Evolutionary conservation across 2,329 filamentous ascomycete genomes (phyloP).

Genomic region (Arthrobotrys sinensis): DNA sequence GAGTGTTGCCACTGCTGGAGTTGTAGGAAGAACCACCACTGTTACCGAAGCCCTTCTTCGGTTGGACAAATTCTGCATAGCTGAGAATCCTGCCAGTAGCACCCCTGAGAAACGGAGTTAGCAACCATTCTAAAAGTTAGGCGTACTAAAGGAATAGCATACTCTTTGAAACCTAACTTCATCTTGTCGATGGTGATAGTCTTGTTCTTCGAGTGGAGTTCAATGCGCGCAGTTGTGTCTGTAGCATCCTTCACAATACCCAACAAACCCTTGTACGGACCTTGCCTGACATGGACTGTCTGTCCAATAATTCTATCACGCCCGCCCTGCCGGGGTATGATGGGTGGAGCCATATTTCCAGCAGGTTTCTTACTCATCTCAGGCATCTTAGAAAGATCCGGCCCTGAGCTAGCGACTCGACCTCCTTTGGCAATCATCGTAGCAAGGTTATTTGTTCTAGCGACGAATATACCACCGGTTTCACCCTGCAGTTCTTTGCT

Average conservation of each 20-base stretch:
- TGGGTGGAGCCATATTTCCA: constrained; percentile 76
- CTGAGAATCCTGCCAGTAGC: constrained; percentile 62
- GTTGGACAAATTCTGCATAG: constrained; percentile 65
- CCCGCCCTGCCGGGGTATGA: constrained; percentile 72
- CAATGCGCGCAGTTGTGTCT: constrained; percentile 86
- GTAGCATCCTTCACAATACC: constrained; percentile 97
- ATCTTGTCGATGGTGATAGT: constrained; percentile 87
- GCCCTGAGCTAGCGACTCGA: constrained; percentile 77
- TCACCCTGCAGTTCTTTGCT: constrained; percentile 83
- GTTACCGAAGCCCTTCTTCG: constrained; percentile 67
- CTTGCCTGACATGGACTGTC: constrained; percentile 89
- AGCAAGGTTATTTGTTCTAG: constrained; percentile 85
- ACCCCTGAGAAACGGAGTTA: constrained; percentile 39
- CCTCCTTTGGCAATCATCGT: constrained; percentile 96
- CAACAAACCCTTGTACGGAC: constrained; percentile 90
- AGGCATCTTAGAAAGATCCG: constrained; percentile 90
- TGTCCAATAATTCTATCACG: constrained; percentile 90
- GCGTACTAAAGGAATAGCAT: constrained; percentile 65
- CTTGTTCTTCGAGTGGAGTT: constrained; percentile 95
- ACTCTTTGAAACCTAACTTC: constrained; percentile 88
- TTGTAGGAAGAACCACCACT: constrained; percentile 70
- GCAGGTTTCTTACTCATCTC: constrained; percentile 80
- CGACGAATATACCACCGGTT: constrained; percentile 91
- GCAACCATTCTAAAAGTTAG: neutral
- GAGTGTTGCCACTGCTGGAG: constrained; percentile 53